phyloP scores from a whole-genome alignment of 2,329 filamentous ascomycete genomes.

The Aspergillus sp. region DNA sequence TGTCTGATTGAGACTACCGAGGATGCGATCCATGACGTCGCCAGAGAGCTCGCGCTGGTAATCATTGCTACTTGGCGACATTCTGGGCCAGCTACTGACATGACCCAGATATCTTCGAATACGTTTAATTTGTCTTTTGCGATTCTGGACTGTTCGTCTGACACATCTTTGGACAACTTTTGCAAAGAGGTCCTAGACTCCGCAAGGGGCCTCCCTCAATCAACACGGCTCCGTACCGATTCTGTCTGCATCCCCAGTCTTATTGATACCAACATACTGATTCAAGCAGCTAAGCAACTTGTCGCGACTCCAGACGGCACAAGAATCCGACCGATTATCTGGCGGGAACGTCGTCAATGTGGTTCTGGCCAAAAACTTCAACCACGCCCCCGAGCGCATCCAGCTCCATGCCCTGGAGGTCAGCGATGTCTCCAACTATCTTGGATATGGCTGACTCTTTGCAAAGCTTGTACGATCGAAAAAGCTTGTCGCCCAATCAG shows the following conservation, averaged over 20 bases:
- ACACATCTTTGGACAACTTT: conserved; percentile 75
- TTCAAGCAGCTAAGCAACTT: conserved; percentile 13
- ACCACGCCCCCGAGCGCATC: conserved; percentile 61
- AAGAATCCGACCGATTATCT: conserved; percentile 12
- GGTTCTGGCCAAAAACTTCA: conserved; percentile 70
- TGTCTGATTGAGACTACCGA: conserved; percentile 72
- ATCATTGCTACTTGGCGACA: conserved; percentile 1
- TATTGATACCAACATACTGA: conserved; percentile 4
- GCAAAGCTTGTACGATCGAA: conserved; percentile 66
- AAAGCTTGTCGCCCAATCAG: conserved; percentile 65
- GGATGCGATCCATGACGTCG: conserved; percentile 55
- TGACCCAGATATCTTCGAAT: conserved; percentile 51
- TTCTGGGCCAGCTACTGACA: conserved; percentile 1
- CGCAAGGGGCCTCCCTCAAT: conserved; percentile 9
- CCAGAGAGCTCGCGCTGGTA: conserved; percentile 64
- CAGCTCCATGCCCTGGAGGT: conserved; percentile 69
- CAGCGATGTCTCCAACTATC: conserved; percentile 2
- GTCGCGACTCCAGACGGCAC: conserved; percentile 8
- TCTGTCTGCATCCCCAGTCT: conserved; percentile 12
- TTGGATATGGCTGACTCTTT: conserved; percentile 6
- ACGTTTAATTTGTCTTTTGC: conserved; percentile 64
- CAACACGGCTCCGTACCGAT: conserved; percentile 11
- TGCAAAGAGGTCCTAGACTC: conserved; percentile 55
- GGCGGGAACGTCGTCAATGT: conserved; percentile 65
- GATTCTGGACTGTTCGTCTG: conserved; percentile 61